phyloP scores from a whole-genome alignment of 805 yeast genomes.

The Starmerella davenportii region DNA sequence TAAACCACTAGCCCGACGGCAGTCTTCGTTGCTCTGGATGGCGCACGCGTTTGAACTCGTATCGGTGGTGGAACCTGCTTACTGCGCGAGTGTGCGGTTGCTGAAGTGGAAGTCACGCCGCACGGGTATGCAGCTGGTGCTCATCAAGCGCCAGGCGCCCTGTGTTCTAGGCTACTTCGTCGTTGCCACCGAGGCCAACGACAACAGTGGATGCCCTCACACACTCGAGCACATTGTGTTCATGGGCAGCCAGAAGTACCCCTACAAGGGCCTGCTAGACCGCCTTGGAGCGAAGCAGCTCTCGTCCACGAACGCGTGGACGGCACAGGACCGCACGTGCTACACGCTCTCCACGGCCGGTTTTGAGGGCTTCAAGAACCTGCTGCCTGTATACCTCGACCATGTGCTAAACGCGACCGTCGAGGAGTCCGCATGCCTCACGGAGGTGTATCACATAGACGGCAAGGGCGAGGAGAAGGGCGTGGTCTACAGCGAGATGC shows the following conservation, averaged over 20 bases:
- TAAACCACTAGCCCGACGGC: too few relatives aligned
- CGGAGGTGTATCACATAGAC: constrained; percentile 91
- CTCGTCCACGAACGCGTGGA: constrained; percentile 91
- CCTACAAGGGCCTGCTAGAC: constrained; percentile 82
- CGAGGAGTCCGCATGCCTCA: constrained; percentile 74
- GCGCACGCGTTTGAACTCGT: constrained; percentile 9
- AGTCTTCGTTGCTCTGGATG: too few relatives aligned
- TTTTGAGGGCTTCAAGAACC: constrained; percentile 76
- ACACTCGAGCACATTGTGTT: constrained; percentile 86
- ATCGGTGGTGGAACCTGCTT: constrained; percentile 14
- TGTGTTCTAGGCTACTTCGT: constrained; percentile 83
- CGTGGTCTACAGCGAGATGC: constrained; percentile 95
- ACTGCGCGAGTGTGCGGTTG: constrained; percentile 14
- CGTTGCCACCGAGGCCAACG: constrained; percentile 77
- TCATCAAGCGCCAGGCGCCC: constrained; percentile 67
- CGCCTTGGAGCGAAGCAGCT: constrained; percentile 67
- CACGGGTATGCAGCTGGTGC: constrained; percentile 68
- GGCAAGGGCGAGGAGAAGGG: constrained; percentile 85
- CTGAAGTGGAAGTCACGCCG: constrained; percentile 56
- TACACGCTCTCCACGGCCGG: constrained; percentile 86
- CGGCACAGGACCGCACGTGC: constrained; percentile 87
- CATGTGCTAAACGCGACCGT: constrained; percentile 71
- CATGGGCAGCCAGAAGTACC: constrained; percentile 80
- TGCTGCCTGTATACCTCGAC: constrained; percentile 79
- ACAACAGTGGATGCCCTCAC: constrained; percentile 87